phyloP scores from a whole-genome alignment of 805 yeast genomes.

The Myxozyma kluyveri region DNA sequence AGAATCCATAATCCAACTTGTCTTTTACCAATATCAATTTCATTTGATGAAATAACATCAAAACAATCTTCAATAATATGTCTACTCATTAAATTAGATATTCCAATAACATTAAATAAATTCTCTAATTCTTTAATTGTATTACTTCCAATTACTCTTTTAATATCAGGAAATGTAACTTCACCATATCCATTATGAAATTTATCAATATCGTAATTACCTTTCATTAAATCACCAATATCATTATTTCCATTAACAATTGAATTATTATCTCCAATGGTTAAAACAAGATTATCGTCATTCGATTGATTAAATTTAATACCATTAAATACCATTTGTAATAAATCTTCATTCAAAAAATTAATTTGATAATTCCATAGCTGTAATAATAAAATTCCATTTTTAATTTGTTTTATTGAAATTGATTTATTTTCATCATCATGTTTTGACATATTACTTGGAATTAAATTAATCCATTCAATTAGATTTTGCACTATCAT shows the following conservation, averaged over 20 bases:
- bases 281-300: background rate
- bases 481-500: constrained; percentile 27
- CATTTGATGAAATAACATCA: background rate
- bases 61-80: background rate
- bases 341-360: constrained; percentile 14
- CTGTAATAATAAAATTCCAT: constrained; percentile 17
- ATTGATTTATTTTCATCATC: constrained; percentile 29
- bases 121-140: background rate
- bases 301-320: constrained; percentile 2
- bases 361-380: constrained; percentile 18
- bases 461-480: constrained; percentile 36
- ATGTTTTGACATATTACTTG: constrained; percentile 30
- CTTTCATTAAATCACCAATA: background rate
- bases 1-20: background rate
- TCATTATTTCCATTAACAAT: background rate
- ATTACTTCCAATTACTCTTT: background rate
- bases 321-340: background rate
- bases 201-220: background rate
- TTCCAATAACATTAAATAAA: background rate
- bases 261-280: background rate
- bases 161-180: background rate
- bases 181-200: background rate
- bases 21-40: background rate
- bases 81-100: background rate
- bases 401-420: constrained; percentile 3